A percentile compares a stretch with the other conserved stretches of the same genome.
Conservation (phyloP, 306 rosid genomes). For the Cicer chorassanicum region DNA sequence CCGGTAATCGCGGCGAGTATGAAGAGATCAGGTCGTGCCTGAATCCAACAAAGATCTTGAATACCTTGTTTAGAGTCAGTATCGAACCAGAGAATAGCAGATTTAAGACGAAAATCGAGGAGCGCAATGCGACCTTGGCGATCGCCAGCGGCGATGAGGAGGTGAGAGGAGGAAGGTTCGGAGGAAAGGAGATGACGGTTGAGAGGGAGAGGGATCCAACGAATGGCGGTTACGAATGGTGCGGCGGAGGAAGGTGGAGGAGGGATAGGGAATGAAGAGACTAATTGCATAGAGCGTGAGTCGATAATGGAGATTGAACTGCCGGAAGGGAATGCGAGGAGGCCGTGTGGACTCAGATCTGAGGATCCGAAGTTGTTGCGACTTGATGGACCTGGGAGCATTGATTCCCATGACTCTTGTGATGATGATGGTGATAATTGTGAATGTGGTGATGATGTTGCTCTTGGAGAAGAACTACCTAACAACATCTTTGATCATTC, state of each 20-base stretch:
- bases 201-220: constrained; percentile 85
- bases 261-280: constrained; percentile 76
- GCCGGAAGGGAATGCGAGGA: constrained; percentile 86
- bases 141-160: constrained; percentile 88
- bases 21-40: constrained; percentile 63
- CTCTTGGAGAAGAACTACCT: constrained; percentile 50
- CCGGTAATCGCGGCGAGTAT: constrained; percentile 79
- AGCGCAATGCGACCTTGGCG: constrained; percentile 91
- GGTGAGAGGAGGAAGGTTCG: constrained; percentile 83
- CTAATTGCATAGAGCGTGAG: constrained; percentile 79
- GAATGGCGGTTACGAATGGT: constrained; percentile 85
- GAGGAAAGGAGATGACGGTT: constrained; percentile 82
- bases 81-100: constrained; percentile 74
- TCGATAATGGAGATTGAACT: constrained; percentile 87
- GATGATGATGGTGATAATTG: constrained; percentile 15
- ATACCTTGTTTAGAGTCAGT: constrained; percentile 64
- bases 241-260: constrained; percentile 69
- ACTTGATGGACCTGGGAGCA: constrained; percentile 92
- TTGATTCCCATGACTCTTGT: constrained; percentile 74
- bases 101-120: constrained; percentile 68
- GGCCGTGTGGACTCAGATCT: constrained; percentile 79
- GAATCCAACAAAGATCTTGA: constrained; percentile 97
- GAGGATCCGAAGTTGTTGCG: constrained; percentile 94
- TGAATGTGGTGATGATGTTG: constrained; percentile 24
- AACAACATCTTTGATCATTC: constrained; percentile 45